Conservation (phyloP, 2,329 filamentous ascomycete genomes). For the Decorospora gaudefroyi region DNA sequence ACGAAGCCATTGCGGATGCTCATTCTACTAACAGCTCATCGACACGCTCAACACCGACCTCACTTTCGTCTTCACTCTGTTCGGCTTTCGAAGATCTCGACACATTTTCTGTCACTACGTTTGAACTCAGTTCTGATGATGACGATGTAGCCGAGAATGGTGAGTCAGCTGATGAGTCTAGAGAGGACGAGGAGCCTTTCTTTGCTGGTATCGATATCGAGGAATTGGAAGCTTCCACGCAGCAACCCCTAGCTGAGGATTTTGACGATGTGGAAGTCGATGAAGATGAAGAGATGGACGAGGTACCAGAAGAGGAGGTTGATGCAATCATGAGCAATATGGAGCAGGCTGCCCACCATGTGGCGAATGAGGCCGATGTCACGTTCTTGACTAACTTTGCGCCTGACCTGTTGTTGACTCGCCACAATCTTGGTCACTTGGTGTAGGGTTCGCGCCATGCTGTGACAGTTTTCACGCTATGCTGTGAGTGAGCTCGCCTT, state of each 20-base stretch:
- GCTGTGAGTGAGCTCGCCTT: not conserved
- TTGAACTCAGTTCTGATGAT: constrained; percentile 8
- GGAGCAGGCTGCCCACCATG: constrained; percentile 12
- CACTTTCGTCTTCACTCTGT: constrained; percentile 12
- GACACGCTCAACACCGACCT: constrained; percentile 1
- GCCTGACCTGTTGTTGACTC: constrained; percentile 20
- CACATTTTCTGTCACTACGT: constrained; percentile 17
- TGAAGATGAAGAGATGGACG: constrained; percentile 21
- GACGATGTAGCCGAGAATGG: constrained; percentile 2
- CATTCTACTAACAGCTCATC: not conserved
- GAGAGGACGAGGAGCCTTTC: constrained; percentile 10
- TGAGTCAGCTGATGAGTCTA: not conserved
- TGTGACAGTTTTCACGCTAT: not conserved
- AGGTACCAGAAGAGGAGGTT: constrained; percentile 16
- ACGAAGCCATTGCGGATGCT: constrained; percentile 9
- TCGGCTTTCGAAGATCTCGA: constrained; percentile 20
- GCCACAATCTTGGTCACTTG: constrained; percentile 13
- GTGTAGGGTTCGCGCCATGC: constrained; percentile 3
- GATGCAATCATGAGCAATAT: constrained; percentile 21
- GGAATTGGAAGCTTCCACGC: constrained; percentile 13
- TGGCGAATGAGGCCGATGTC: constrained; percentile 16
- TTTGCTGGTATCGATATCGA: constrained; percentile 18
- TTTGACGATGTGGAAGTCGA: not conserved
- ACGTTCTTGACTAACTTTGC: constrained; percentile 30
- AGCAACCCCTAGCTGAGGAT: not conserved